A percentile compares a stretch with the other conserved stretches of the same genome.
Evolutionary conservation across 768 basidiomycete genomes (phyloP).

Genomic region (Boletus vinaceobasis): DNA sequence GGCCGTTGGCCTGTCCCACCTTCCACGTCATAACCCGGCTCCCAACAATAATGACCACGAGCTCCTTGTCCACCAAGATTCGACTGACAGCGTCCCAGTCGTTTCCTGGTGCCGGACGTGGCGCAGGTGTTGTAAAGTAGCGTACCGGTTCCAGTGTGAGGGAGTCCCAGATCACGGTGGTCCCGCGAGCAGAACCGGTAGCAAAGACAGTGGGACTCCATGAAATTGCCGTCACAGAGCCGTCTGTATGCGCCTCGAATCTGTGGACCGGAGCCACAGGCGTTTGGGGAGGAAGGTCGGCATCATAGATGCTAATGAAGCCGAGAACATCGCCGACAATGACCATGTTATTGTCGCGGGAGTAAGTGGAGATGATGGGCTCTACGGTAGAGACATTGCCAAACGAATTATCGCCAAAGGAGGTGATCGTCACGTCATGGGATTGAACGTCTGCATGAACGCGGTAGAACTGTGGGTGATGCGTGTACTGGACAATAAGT

Average conservation of each 20-base stretch:
- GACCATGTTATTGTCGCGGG: conserved; percentile 48
- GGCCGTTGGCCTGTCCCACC: conserved; percentile 43
- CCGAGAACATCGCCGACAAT: conserved; percentile 66
- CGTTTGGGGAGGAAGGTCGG: conserved; percentile 27
- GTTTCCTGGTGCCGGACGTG: conserved; percentile 31
- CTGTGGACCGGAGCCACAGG: conserved; percentile 38
- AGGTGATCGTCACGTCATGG: conserved; percentile 31
- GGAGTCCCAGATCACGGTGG: conserved; percentile 60
- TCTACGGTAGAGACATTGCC: conserved; percentile 49
- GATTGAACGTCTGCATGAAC: conserved; percentile 35
- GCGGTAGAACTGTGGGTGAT: conserved; percentile 52
- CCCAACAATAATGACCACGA: conserved; percentile 58
- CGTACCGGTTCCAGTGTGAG: conserved; percentile 58
- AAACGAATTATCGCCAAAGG: conserved; percentile 52
- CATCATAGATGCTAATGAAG: conserved; percentile 59
- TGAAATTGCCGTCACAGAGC: conserved; percentile 58
- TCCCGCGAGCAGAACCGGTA: conserved; percentile 64
- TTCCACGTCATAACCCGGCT: conserved; percentile 67
- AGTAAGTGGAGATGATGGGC: conserved; percentile 41
- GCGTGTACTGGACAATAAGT: conserved; percentile 51
- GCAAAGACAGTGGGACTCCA: conserved; percentile 59
- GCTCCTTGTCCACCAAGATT: conserved; percentile 53
- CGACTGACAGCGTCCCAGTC: conserved; percentile 48
- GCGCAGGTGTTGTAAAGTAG: conserved; percentile 48
- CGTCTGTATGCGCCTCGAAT: conserved; percentile 65